A percentile compares a stretch with the other conserved stretches of the same genome.
These are phyloP conservation scores for Neotropicomus parvogracilis DNA, from an alignment of 1,284 basidiomycete genomes.

Conservation along the genomic window DNA sequence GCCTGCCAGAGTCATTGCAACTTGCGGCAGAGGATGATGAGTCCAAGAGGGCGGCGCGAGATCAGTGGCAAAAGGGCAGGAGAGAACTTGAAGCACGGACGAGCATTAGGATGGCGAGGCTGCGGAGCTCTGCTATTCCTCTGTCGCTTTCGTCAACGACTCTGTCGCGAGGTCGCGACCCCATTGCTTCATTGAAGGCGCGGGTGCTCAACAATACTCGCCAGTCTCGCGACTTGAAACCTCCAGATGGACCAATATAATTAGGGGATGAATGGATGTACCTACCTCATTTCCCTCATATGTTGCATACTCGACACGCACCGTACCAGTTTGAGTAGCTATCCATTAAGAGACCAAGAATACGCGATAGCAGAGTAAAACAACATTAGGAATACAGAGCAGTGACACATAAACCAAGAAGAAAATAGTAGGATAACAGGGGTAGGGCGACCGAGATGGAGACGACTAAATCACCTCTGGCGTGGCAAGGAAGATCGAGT, in stretches of 20 bases:
- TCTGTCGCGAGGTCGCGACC: slow-evolving; percentile 20
- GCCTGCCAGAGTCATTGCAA: slow-evolving; percentile 59
- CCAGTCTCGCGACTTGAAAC: slow-evolving; percentile 28
- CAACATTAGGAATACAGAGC: slow-evolving; percentile 40
- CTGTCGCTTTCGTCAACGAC: slow-evolving; percentile 25
- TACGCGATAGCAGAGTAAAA: slow-evolving; percentile 37
- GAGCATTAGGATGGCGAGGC: slow-evolving; percentile 46
- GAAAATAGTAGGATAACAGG: slow-evolving; percentile 34
- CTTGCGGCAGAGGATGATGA: slow-evolving; percentile 60
- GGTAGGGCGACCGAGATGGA: slow-evolving; percentile 2
- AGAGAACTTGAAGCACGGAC: slow-evolving; percentile 41
- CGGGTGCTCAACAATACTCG: slow-evolving; percentile 57
- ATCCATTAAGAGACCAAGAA: slow-evolving; percentile 38
- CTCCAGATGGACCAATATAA: slow-evolving; percentile 22
- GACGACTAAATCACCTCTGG: slow-evolving; percentile 18
- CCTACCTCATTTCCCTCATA: neutral
- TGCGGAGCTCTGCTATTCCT: slow-evolving; percentile 37
- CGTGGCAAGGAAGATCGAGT: slow-evolving; percentile 16
- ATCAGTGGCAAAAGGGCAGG: slow-evolving; percentile 55
- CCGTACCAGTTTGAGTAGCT: slow-evolving; percentile 16
- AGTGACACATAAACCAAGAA: slow-evolving; percentile 38
- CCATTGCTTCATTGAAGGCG: slow-evolving; percentile 47
- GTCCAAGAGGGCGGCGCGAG: slow-evolving; percentile 52
- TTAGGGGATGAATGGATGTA: too few relatives aligned
- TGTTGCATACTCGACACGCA: slow-evolving; percentile 18